Evolutionary conservation across 1,139 yeast genomes (phyloP), one percentile per base, ranked within the genome.

Genomic region (Nakaseomyces nivariensis): DNA sequence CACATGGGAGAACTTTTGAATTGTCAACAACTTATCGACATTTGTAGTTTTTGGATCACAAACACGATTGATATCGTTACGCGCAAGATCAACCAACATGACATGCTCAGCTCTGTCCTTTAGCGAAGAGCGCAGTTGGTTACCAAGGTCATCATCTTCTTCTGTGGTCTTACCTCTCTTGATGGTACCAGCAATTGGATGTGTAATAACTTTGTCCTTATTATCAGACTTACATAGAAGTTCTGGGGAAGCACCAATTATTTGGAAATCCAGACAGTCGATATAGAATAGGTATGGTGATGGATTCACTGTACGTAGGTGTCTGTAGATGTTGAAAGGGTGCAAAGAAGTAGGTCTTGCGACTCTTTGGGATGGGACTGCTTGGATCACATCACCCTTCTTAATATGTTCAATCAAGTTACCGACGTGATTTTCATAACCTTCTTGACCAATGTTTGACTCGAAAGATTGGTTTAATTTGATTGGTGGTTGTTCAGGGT

Each of bases 41-140:
- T 74, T 78, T 43, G 95, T 89, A 8, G 92, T 76, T 38, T 69
- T 68, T 24, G 97, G 97, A 54, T 85, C 82, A 70, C 97, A 90
- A n/a, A 92, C 83, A 57, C 98, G 77, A 69, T 92, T 92, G 60
- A 92, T 81, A 64, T 92, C 98, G 64, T 92, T 92, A 65, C 98
- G 78, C 4, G 98, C 98, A 63, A 92, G 76, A 68, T 92, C 98
- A 29, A 92, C 98, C 70, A 92, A 79, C 98, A 92, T 92, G 52
- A 92, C 94, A 67, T 92, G 98, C 70, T 92, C 98, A 1, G 98
- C 97, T 49, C 97, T 78, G 67, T 92, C 98, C 66, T 92, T 92
- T 55, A 83, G 71, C 17, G 95, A 85, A n/a, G 81, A 70, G 59
- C 87, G 75, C 57, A 92, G 77, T 51, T 79, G 79, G 26, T 75